phyloP scores from a whole-genome alignment of 139 green algal species.

The Volvox reticuliferus region DNA sequence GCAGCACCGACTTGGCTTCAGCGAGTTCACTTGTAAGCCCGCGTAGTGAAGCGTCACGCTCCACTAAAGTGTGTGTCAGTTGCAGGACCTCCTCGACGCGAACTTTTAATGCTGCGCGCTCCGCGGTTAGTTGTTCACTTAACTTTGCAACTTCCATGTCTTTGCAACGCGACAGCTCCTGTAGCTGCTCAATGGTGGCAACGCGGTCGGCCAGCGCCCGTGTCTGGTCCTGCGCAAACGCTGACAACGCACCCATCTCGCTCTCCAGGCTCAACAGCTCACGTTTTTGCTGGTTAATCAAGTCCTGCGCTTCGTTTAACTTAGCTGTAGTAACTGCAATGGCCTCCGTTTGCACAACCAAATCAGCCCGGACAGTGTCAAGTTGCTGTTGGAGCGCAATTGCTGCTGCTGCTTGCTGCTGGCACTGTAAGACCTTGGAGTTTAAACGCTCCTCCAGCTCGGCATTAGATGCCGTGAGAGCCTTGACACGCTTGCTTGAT shows the following conservation, averaged over 20 bases:
- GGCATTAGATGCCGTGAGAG: not conserved
- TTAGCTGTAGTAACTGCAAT: not conserved
- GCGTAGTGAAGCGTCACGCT: not conserved
- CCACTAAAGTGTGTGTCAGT: not conserved
- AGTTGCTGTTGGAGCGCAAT: not conserved
- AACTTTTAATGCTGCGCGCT: not conserved
- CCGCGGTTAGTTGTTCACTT: not conserved
- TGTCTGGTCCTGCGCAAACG: not conserved
- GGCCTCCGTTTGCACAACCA: not conserved
- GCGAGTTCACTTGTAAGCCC: not conserved
- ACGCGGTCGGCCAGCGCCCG: not conserved
- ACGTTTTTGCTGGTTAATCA: not conserved
- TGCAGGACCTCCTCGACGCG: not conserved
- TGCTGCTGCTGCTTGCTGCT: not conserved
- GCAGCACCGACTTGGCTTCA: not conserved
- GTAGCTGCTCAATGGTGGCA: not conserved
- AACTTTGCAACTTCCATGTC: not conserved
- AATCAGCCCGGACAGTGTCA: not conserved
- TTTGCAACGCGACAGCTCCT: not conserved
- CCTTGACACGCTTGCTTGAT: constrained; percentile 34
- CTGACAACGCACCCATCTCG: not conserved
- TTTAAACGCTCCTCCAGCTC: not conserved
- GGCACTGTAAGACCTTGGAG: not conserved
- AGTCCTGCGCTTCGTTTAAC: not conserved
- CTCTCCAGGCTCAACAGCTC: not conserved